Evolutionary conservation across 2,329 filamentous ascomycete species (phyloP).

Genomic region (Neofusicoccum sp.): DNA sequence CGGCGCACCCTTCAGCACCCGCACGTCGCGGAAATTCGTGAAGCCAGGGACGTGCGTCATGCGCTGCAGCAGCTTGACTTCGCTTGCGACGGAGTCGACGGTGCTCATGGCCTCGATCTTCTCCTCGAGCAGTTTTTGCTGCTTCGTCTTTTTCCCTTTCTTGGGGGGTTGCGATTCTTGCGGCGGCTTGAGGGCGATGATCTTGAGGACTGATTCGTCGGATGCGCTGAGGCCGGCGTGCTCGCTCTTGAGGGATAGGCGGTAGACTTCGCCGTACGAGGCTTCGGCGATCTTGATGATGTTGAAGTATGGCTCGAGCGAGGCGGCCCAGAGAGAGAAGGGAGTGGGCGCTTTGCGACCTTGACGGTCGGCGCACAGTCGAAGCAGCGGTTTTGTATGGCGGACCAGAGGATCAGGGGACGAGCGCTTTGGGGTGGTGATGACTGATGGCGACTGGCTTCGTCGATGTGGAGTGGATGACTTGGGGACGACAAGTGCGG

Average conservation of each 20-base stretch:
- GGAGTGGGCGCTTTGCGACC: constrained; percentile 23
- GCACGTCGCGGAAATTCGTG: constrained; percentile 59
- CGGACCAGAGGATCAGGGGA: background rate
- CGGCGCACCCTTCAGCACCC: constrained; percentile 58
- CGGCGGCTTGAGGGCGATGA: constrained; percentile 40
- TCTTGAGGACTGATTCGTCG: constrained; percentile 49
- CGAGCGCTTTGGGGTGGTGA: background rate
- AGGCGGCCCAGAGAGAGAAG: constrained; percentile 43
- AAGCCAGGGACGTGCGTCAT: constrained; percentile 62
- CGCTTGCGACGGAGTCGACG: constrained; percentile 44
- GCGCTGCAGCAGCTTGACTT: constrained; percentile 55
- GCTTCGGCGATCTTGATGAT: constrained; percentile 65
- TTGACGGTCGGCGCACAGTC: constrained; percentile 28
- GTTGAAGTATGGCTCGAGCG: constrained; percentile 44
- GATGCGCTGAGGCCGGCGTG: constrained; percentile 27
- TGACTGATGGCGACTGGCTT: background rate
- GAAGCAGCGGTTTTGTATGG: constrained; percentile 29
- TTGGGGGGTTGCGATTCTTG: background rate
- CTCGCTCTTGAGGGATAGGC: constrained; percentile 44
- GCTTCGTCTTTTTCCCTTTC: constrained; percentile 23
- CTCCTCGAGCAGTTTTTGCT: constrained; percentile 34
- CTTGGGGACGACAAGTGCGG: background rate
- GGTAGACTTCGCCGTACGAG: constrained; percentile 65
- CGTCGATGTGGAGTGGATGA: background rate
- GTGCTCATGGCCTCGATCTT: constrained; percentile 42